Conservation (phyloP, 2,329 filamentous ascomycete genomes). For the Cladobotryum mycophilum region DNA sequence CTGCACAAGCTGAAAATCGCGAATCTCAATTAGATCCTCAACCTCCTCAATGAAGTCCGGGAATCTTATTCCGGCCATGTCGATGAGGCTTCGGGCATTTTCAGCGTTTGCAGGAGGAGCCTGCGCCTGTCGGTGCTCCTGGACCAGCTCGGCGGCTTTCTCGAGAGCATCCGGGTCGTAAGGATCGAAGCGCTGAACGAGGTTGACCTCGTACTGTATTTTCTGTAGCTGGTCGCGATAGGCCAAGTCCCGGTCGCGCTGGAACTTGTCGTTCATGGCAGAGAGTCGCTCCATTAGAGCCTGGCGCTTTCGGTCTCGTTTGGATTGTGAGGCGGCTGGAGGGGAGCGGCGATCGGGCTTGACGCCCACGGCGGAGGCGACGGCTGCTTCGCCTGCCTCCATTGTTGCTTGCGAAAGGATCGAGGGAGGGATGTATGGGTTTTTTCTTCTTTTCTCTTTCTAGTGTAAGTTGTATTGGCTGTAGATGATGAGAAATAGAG, state of each 20-base stretch:
- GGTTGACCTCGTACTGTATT: slow-evolving; percentile 82
- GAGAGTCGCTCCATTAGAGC: slow-evolving; percentile 73
- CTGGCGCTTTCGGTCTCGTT: slow-evolving; percentile 85
- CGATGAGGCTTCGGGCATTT: slow-evolving; percentile 50
- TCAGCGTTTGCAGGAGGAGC: slow-evolving; percentile 33
- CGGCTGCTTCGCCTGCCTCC: slow-evolving; percentile 34
- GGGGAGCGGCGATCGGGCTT: slow-evolving; percentile 32
- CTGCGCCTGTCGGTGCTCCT: slow-evolving; percentile 45
- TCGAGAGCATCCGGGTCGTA: slow-evolving; percentile 69
- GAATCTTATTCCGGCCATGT: slow-evolving; percentile 79
- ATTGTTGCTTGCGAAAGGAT: slow-evolving; percentile 20
- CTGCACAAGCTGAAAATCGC: slow-evolving; percentile 75
- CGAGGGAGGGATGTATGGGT: not conserved
- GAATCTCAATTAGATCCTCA: slow-evolving; percentile 80
- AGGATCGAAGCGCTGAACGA: slow-evolving; percentile 79
- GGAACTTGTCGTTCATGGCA: slow-evolving; percentile 70
- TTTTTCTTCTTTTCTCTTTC: too few relatives aligned
- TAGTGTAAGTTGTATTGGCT: too few relatives aligned
- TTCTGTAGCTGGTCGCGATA: slow-evolving; percentile 87
- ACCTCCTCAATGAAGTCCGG: slow-evolving; percentile 78
- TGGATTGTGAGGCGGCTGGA: slow-evolving; percentile 51
- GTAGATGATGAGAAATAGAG: too few relatives aligned
- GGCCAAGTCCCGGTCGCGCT: slow-evolving; percentile 71
- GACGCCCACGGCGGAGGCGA: slow-evolving; percentile 26
- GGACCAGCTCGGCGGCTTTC: slow-evolving; percentile 58